Percentiles rank a stretch among this genome's conserved stretches.
These are phyloP conservation scores for Rhizopogon vesiculosus DNA, from an alignment of 768 basidiomycete genomes.

Conservation along the genomic window DNA sequence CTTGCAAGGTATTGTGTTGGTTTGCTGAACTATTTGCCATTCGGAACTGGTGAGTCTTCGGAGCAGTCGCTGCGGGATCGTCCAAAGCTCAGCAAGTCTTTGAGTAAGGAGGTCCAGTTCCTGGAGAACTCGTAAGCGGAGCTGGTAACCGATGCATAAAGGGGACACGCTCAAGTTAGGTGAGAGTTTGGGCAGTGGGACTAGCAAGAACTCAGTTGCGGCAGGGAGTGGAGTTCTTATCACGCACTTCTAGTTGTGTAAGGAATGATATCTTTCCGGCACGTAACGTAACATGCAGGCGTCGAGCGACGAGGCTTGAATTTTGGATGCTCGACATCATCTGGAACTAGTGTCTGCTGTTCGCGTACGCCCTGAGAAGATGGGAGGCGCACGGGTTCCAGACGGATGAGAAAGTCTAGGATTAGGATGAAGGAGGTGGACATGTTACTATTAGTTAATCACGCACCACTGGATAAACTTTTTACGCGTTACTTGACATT, in stretches of 20 bases:
- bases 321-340: slow-evolving; percentile 63
- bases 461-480: slow-evolving; percentile 55
- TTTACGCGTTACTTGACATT: slow-evolving; percentile 44
- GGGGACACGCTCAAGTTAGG: slow-evolving; percentile 32
- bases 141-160: slow-evolving; percentile 53
- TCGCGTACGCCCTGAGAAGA: slow-evolving; percentile 22
- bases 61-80: slow-evolving; percentile 33
- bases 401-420: slow-evolving; percentile 63
- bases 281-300: slow-evolving; percentile 50
- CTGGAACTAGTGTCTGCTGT: slow-evolving; percentile 35
- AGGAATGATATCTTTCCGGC: slow-evolving; percentile 47
- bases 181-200: slow-evolving; percentile 20
- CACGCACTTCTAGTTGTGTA: slow-evolving; percentile 28
- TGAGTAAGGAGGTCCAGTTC: slow-evolving; percentile 62
- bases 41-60: slow-evolving; percentile 64
- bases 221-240: slow-evolving; percentile 19
- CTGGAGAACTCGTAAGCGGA: slow-evolving; percentile 72
- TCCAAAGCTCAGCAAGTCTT: slow-evolving; percentile 27
- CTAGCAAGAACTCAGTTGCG: slow-evolving; percentile 8
- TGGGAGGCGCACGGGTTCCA: slow-evolving; percentile 47
- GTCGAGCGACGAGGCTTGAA: slow-evolving; percentile 46
- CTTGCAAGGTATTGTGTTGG: slow-evolving; percentile 42
- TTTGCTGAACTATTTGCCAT: slow-evolving; percentile 43
- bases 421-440: background rate
- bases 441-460: background rate